phyloP scores from a whole-genome alignment of 768 basidiomycete genomes.

The Suillus paluster region DNA sequence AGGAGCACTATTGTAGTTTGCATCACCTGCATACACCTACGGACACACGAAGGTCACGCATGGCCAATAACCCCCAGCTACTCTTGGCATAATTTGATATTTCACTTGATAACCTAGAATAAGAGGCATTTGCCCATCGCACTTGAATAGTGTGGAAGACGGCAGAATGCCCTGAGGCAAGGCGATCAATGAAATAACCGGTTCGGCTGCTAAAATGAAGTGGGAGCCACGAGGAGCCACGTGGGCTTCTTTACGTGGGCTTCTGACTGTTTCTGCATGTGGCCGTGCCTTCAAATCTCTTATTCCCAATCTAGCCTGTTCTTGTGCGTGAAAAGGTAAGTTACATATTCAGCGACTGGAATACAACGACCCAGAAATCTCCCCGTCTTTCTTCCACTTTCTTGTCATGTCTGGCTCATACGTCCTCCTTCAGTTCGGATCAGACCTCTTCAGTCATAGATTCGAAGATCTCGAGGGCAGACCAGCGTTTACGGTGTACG shows the following conservation, averaged over 20 bases:
- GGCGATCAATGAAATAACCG: not conserved
- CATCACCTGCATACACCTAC: slow-evolving; percentile 2
- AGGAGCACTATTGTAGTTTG: slow-evolving; percentile 2
- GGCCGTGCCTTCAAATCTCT: slow-evolving; percentile 33
- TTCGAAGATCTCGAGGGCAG: slow-evolving; percentile 69
- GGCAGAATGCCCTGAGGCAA: slow-evolving; percentile 2
- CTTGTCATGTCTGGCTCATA: slow-evolving; percentile 43
- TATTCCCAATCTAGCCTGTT: slow-evolving; percentile 44
- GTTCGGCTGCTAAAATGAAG: slow-evolving; percentile 14
- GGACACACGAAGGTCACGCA: slow-evolving; percentile 14
- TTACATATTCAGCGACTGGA: slow-evolving; percentile 10
- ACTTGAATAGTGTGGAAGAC: slow-evolving; percentile 1
- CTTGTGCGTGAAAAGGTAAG: slow-evolving; percentile 44
- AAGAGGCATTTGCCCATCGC: slow-evolving; percentile 7
- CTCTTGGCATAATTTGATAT: not conserved
- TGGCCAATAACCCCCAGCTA: slow-evolving; percentile 8
- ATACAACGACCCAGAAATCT: slow-evolving; percentile 19
- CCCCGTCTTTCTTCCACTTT: slow-evolving; percentile 23
- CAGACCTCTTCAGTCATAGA: slow-evolving; percentile 60
- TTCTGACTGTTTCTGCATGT: too few relatives aligned
- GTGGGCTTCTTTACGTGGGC: slow-evolving; percentile 41
- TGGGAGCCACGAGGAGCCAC: slow-evolving; percentile 33
- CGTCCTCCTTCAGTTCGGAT: slow-evolving; percentile 66
- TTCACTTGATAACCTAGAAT: slow-evolving; percentile 3
- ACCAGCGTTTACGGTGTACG: slow-evolving; percentile 72